Base-by-base conservation (phyloP, 495 filamentous ascomycete species). In the Oidiodendron maius region DNA sequence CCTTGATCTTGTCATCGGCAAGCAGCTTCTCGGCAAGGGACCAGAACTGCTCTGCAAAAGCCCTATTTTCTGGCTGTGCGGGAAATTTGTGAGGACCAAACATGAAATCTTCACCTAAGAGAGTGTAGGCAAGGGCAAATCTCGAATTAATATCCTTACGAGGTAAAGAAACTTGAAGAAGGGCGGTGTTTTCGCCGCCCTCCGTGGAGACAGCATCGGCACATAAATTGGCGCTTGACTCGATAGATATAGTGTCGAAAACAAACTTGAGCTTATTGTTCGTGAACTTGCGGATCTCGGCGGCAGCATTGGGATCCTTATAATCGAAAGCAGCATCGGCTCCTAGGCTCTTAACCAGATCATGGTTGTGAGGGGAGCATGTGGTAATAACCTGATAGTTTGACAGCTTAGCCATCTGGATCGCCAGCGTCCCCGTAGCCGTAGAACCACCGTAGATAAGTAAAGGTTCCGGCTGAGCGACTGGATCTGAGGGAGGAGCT, bases 1-100 rank as follows among this genome's bases (percentile, higher is more conserved):
- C 45, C 55, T 69, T 65, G 10, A 85, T 50, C 63, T 71, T 69
- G n/a, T 71, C 70, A 24, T 66, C 48, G 4, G 63, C 70, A 15
- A 84, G 16, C 54, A 84, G 38, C 17, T 44, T 36, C 64, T 75
- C 66, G 26, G 77, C 25, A 18, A 64, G 38, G 28, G 34, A 34
- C 37, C 65, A 65, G 28, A 64, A 72, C 41, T 53, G 61, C 51
- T 68, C 65, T 18, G 59, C 67, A 37, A 67, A 62, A 13, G 53
- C 63, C 15, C 32, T 53, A 23, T 74, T 60, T 35, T 71, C 70
- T 0, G 59, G 57, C 28, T 52, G 59, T 1, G 59, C 65, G 1
- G 61, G 53, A 28, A 58, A 49, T 3, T 36, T n/a, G 1, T 46
- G 41, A 3, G 49, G 50, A 11, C 61, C 61, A 25, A 63, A 59